Evolutionary conservation across 2,329 filamentous ascomycete genomes (phyloP), one percentile per base, ranked within the genome.

Genomic region (Trichoderma cornu-damae): DNA sequence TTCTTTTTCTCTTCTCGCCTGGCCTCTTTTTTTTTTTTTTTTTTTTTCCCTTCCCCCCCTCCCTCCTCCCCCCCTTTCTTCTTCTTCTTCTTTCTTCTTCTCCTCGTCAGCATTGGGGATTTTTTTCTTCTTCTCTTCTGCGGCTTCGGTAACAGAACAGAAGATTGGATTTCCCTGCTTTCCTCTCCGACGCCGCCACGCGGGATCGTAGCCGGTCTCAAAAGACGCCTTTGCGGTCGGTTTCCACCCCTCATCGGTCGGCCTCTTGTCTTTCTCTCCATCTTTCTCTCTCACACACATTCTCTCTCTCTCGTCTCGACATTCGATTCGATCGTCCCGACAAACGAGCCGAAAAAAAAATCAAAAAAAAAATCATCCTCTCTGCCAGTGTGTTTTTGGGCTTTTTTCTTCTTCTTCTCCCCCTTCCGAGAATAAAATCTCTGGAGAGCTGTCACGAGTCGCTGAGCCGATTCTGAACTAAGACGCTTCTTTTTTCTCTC

Each of bases 121-220:
- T n/a, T n/a, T n/a, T n/a, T n/a, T n/a, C n/a, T n/a, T n/a, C n/a
- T n/a, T n/a, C n/a, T n/a, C 62, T 69, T 69, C 65, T 70, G 69
- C 64, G 65, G 68, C 63, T 64, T 60, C 59, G 62, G 64, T 50
- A 65, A 61, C 64, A 64, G 66, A 69, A 70, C 64, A 66, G n/a
- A n/a, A n/a, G n/a, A n/a, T n/a, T 62, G 62, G 57, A 59, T 64
- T 60, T 65, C 61, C 66, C 61, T 64, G 60, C 60, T 65, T 59
- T 9, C 62, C 60, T 57, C 59, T 58, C 59, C 60, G 60, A 63
- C 59, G 62, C 63, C 61, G 65, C 62, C 64, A 62, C 67, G 67
- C 67, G 63, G 62, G 63, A 66, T 68, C 69, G 69, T 69, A 67
- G 66, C 67, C 61, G 64, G 67, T 66, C 64, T 65, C 65, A 61